Conservation (phyloP, 208 protist genomes). For the Trichomonas tenax region DNA sequence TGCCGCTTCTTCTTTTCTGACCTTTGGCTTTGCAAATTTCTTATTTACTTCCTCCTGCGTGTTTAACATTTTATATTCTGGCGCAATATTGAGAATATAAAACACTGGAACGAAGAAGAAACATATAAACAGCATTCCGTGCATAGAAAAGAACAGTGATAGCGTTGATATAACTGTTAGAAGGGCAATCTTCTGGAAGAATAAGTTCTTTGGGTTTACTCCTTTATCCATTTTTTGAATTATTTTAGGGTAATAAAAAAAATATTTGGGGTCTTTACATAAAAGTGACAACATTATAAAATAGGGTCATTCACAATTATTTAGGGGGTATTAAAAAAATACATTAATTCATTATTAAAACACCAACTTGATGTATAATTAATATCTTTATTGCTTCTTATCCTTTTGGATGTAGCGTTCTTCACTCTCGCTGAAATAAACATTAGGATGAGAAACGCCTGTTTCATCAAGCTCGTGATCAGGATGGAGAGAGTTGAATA, state of each 20-base stretch:
- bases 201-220: background rate
- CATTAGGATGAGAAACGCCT: background rate
- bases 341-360: too few relatives aligned
- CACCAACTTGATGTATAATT: too few relatives aligned
- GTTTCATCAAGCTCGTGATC: background rate
- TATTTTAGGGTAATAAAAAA: background rate
- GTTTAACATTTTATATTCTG: background rate
- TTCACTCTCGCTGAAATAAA: background rate
- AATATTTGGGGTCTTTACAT: background rate
- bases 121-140: background rate
- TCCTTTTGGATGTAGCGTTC: background rate
- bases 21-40: background rate
- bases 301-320: too few relatives aligned
- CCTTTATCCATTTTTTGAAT: background rate
- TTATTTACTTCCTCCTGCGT: background rate
- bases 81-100: background rate
- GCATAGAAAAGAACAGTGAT: background rate
- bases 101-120: background rate
- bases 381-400: background rate
- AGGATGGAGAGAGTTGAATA: background rate
- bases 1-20: background rate
- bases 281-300: too few relatives aligned
- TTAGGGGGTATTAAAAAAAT: too few relatives aligned
- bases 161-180: background rate
- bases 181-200: background rate